Conservation (phyloP, 2,329 filamentous ascomycete genomes). For the Epichloe gansuensis region DNA sequence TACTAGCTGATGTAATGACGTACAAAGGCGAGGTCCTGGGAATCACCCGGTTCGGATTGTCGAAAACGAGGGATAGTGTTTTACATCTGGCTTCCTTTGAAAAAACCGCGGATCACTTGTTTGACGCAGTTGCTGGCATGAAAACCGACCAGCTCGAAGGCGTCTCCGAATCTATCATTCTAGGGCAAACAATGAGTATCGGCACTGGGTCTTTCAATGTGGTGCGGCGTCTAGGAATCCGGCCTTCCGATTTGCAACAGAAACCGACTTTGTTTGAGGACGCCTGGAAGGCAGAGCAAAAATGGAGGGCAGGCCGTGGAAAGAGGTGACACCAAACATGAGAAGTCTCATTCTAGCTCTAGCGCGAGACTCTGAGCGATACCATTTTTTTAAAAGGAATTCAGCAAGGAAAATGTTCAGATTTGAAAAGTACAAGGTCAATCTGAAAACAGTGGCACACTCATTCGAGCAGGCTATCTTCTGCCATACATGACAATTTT, state of each 20-base stretch:
- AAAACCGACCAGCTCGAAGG: constrained; percentile 89
- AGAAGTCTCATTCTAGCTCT: too few relatives aligned
- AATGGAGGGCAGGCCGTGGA: too few relatives aligned
- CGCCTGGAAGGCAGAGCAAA: constrained; percentile 33
- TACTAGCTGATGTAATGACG: constrained; percentile 96
- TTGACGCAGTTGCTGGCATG: constrained; percentile 84
- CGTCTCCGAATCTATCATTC: constrained; percentile 94
- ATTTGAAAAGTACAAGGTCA: too few relatives aligned
- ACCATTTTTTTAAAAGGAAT: too few relatives aligned
- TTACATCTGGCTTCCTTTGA: constrained; percentile 92
- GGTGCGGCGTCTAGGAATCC: constrained; percentile 61
- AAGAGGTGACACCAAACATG: too few relatives aligned
- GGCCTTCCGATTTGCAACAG: constrained; percentile 41
- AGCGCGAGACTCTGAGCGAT: too few relatives aligned
- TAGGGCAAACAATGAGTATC: constrained; percentile 87
- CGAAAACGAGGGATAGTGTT: constrained; percentile 92
- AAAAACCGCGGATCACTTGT: constrained; percentile 95
- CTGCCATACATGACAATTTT: too few relatives aligned
- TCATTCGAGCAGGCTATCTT: too few relatives aligned
- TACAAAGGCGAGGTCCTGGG: constrained; percentile 96
- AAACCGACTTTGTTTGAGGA: constrained; percentile 63
- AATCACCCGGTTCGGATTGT: constrained; percentile 89
- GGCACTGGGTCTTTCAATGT: constrained; percentile 91
- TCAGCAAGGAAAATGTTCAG: too few relatives aligned
- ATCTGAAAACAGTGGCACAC: too few relatives aligned